These are phyloP conservation scores for Cardiospermum halicacabum DNA, from an alignment of 345 rosid genomes.

Conservation along the genomic window DNA sequence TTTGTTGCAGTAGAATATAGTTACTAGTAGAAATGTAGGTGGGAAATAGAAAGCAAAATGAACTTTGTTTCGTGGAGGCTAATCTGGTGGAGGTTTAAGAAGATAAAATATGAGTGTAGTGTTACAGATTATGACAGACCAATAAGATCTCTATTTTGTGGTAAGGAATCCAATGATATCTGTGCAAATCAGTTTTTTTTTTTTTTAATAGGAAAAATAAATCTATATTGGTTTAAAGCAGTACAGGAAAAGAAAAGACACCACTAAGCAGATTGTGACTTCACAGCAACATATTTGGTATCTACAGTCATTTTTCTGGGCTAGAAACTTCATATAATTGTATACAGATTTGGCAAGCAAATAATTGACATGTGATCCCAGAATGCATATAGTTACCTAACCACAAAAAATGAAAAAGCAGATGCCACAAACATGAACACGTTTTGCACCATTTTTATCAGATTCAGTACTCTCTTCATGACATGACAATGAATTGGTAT, in stretches of 20 bases:
- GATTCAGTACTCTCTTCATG: conserved; percentile 6
- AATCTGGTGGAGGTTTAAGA: conserved; percentile 3
- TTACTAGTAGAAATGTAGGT: background rate
- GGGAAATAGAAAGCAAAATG: background rate
- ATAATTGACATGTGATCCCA: background rate
- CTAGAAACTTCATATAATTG: background rate
- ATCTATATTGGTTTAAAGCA: background rate
- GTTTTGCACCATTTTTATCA: background rate
- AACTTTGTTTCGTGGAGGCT: background rate
- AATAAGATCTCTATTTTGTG: background rate
- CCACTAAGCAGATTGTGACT: background rate
- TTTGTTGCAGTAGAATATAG: too few relatives aligned
- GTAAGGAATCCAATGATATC: conserved; percentile 8
- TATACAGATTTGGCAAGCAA: background rate
- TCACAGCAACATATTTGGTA: background rate
- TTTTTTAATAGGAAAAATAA: background rate
- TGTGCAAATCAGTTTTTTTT: background rate
- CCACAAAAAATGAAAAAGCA: background rate
- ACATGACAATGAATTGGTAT: conserved; percentile 2
- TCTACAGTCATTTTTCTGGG: background rate
- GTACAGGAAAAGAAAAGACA: background rate
- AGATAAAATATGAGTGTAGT: background rate
- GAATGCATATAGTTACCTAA: background rate
- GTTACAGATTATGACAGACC: conserved; percentile 2
- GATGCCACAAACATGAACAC: background rate